Conservation (phyloP, 306 rosid species). For the Gastrolobium bilobum region DNA sequence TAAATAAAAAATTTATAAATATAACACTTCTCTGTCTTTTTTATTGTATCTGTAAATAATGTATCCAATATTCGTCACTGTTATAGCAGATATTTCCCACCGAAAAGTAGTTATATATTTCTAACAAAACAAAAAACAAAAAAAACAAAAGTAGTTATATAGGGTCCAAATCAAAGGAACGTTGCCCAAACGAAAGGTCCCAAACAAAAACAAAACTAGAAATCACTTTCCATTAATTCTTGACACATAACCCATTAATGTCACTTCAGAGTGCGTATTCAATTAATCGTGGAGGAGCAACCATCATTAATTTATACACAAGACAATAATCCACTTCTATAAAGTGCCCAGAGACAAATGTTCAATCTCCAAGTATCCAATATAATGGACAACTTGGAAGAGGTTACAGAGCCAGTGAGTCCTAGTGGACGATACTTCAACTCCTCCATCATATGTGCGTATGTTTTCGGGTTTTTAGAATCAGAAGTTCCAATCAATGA, state of each 20-base stretch:
- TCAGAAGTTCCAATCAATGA: slow-evolving; percentile 53
- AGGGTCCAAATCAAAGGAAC: too few relatives aligned
- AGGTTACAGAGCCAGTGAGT: slow-evolving; percentile 62
- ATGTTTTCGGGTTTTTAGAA: slow-evolving; percentile 65
- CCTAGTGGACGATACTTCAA: slow-evolving; percentile 66
- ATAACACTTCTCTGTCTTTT: too few relatives aligned
- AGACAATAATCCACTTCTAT: not conserved
- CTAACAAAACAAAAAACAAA: too few relatives aligned
- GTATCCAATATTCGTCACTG: too few relatives aligned
- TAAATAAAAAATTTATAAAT: too few relatives aligned
- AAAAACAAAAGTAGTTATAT: too few relatives aligned
- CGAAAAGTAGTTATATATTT: too few relatives aligned
- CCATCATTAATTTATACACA: not conserved
- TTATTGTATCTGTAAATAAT: too few relatives aligned
- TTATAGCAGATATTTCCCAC: too few relatives aligned
- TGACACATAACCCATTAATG: not conserved
- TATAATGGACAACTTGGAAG: slow-evolving; percentile 44
- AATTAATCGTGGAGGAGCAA: not conserved
- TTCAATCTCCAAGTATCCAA: not conserved
- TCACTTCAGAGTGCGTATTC: not conserved
- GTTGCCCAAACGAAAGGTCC: too few relatives aligned
- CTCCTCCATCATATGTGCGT: slow-evolving; percentile 45
- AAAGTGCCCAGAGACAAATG: not conserved
- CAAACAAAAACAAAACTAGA: too few relatives aligned
- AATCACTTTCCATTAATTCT: too few relatives aligned